phyloP scores from a whole-genome alignment of 371 early-diverging fungal species.

The Mucor plumbeus region DNA sequence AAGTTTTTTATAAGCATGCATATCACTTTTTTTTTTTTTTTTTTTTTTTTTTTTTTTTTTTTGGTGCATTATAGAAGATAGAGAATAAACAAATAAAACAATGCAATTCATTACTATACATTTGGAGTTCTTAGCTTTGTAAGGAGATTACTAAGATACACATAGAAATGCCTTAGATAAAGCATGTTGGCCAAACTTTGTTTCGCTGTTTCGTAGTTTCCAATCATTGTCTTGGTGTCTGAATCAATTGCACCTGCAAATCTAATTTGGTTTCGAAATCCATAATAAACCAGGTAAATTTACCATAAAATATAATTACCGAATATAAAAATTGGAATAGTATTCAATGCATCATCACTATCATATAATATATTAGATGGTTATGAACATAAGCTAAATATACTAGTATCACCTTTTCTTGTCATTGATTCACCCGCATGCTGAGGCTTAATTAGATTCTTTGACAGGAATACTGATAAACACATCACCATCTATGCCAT shows the following conservation, averaged over 20 bases:
- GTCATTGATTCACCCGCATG: background rate
- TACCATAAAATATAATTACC: conserved; percentile 36
- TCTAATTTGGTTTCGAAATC: conserved; percentile 33
- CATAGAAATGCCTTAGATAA: background rate
- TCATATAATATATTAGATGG: conserved; percentile 13
- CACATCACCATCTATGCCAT: no score
- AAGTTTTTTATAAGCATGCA: background rate
- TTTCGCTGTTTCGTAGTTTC: no score
- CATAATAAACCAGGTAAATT: conserved; percentile 37
- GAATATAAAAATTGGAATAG: conserved; percentile 26
- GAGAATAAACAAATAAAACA: background rate
- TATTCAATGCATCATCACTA: background rate
- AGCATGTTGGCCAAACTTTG: background rate
- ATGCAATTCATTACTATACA: background rate
- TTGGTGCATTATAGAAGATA: background rate
- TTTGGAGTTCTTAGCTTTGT: background rate
- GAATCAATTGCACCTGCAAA: conserved; percentile 26
- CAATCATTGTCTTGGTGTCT: background rate
- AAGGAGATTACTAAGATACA: background rate
- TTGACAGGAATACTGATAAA: conserved; percentile 19
- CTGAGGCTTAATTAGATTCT: background rate
- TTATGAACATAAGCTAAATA: conserved; percentile 27
- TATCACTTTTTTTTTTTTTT: background rate
- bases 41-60: background rate
- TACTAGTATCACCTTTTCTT: conserved; percentile 19